Percentiles rank a stretch among this genome's conserved stretches.
These are phyloP conservation scores for Trichoderma cornu-damae DNA, from an alignment of 2,329 filamentous ascomycete genomes.

Conservation along the genomic window DNA sequence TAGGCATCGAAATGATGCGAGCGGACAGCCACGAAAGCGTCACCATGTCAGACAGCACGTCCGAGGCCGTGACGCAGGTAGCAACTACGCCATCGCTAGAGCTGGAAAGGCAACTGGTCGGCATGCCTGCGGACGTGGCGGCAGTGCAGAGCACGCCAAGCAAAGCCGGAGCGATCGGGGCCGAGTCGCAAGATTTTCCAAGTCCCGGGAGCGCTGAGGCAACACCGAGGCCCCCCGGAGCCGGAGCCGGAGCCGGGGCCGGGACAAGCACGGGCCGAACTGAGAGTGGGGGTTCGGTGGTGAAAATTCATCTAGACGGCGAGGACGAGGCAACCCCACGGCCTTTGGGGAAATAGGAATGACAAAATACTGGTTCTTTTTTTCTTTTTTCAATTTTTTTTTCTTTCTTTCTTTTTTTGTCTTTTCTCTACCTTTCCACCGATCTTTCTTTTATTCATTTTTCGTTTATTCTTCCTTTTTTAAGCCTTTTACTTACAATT, in stretches of 20 bases:
- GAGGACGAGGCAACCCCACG: constrained; percentile 41
- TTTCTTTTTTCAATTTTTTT: no score
- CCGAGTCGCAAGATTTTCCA: constrained; percentile 1
- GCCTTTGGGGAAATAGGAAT: constrained; percentile 27
- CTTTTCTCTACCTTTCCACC: neutral
- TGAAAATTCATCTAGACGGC: constrained; percentile 10
- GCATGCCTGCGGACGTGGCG: constrained; percentile 17
- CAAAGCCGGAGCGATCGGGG: constrained; percentile 14
- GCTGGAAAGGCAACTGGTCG: constrained; percentile 30
- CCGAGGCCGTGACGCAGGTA: constrained; percentile 49
- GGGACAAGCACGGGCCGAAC: constrained; percentile 20
- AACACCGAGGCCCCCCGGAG: constrained; percentile 39
- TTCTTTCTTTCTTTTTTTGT: neutral
- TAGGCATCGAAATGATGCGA: constrained; percentile 96
- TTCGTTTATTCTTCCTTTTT: neutral
- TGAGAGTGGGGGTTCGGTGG: neutral
- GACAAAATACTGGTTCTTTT: constrained; percentile 3
- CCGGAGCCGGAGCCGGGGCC: no score
- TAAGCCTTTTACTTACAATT: neutral
- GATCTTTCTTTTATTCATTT: neutral
- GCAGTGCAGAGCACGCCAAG: constrained; percentile 26
- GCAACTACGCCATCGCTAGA: constrained; percentile 46
- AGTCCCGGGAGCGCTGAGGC: constrained; percentile 34
- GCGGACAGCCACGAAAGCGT: constrained; percentile 90
- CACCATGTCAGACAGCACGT: constrained; percentile 46